Evolutionary conservation across 1,139 yeast species (phyloP).

Genomic region (Pneumocystis carinii): DNA sequence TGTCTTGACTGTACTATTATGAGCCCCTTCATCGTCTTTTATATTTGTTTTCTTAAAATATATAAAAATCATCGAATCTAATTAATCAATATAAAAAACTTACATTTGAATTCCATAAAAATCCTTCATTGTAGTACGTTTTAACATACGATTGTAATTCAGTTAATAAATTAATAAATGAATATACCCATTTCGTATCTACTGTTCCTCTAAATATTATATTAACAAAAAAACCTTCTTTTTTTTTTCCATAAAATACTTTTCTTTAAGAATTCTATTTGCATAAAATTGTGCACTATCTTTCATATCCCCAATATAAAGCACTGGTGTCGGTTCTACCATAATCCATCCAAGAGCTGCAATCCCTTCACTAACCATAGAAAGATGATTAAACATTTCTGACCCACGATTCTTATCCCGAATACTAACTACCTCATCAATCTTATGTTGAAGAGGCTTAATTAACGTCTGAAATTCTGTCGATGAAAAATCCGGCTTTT

Average conservation of each 20-base stretch:
- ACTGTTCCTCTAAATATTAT: constrained; percentile 29
- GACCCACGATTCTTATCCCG: constrained; percentile 67
- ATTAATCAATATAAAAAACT: constrained; percentile 10
- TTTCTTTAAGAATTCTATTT: constrained; percentile 72
- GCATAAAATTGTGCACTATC: constrained; percentile 93
- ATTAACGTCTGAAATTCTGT: constrained; percentile 35
- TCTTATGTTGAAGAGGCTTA: constrained; percentile 49
- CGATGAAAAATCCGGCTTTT: too few species aligned
- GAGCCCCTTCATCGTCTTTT: constrained; percentile 13
- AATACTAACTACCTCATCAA: constrained; percentile 42
- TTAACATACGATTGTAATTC: constrained; percentile 59
- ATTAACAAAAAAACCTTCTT: background rate
- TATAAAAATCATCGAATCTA: constrained; percentile 23
- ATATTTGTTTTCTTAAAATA: constrained; percentile 9
- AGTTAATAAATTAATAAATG: constrained; percentile 47
- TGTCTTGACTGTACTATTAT: constrained; percentile 33
- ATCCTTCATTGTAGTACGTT: constrained; percentile 66
- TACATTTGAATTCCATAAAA: constrained; percentile 54
- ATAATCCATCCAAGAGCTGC: constrained; percentile 88
- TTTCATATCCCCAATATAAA: constrained; percentile 64
- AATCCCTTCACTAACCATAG: constrained; percentile 74
- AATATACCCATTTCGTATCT: constrained; percentile 70
- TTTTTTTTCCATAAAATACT: constrained; percentile 16
- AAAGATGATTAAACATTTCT: constrained; percentile 52
- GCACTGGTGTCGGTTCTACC: constrained; percentile 51